phyloP scores from a whole-genome alignment of 2,329 filamentous ascomycete genomes.

The Hansfordia pulvinata region DNA sequence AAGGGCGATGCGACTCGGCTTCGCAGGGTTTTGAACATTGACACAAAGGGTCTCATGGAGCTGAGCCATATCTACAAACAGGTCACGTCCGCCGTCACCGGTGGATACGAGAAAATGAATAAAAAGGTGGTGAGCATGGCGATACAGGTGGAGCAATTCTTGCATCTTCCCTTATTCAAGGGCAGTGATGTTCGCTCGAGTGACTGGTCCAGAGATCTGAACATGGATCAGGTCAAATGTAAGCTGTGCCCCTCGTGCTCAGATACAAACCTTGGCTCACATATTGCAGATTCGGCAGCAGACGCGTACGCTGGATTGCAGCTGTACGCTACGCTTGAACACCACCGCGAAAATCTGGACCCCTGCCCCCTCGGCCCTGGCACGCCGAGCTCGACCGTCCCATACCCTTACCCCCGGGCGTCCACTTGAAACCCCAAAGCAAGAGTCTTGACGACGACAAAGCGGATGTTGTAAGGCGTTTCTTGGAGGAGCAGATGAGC shows the following conservation, averaged over 20 bases:
- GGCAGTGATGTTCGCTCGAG: conserved; percentile 54
- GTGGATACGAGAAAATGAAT: conserved; percentile 44
- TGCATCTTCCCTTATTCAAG: conserved; percentile 66
- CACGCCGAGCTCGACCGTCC: no score
- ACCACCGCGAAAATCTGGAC: conserved; percentile 48
- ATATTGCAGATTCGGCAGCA: conserved; percentile 53
- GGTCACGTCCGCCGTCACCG: conserved; percentile 48
- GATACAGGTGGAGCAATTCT: conserved; percentile 53
- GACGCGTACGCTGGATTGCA: conserved; percentile 72
- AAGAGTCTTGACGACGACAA: no score
- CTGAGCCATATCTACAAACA: conserved; percentile 72
- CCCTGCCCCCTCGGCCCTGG: no score
- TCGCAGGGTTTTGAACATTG: conserved; percentile 48
- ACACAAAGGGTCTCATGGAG: conserved; percentile 59
- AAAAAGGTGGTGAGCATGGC: conserved; percentile 53
- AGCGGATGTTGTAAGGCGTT: no score
- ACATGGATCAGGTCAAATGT: conserved; percentile 55
- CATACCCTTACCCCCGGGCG: no score
- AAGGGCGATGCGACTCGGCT: conserved; percentile 58
- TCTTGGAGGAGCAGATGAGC: no score
- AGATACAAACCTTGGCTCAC: conserved; percentile 12
- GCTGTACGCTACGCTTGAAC: conserved; percentile 59
- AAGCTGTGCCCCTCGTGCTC: conserved; percentile 21
- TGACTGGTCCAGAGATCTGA: conserved; percentile 57
- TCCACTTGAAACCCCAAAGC: no score